Conservation (phyloP, 345 rosid species). For the Noccaea bulbosa region DNA sequence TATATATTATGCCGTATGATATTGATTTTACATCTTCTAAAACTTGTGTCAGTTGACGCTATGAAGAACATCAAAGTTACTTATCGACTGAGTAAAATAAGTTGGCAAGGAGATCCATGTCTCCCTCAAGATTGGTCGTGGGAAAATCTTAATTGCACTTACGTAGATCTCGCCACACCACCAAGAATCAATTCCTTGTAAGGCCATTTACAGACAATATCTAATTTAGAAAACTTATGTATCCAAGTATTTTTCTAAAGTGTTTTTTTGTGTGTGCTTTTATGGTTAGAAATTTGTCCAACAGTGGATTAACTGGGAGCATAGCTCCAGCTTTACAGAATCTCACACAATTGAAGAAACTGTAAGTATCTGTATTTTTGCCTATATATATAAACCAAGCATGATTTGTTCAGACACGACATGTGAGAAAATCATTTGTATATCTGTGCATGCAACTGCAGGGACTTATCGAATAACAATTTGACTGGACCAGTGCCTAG, state of each 20-base stretch:
- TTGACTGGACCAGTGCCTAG: constrained; percentile 51
- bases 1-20: background rate
- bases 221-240: background rate
- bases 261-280: background rate
- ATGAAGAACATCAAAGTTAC: constrained; percentile 48
- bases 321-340: constrained; percentile 33
- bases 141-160: constrained; percentile 49
- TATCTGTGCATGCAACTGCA: background rate
- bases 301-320: constrained; percentile 45
- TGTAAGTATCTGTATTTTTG: constrained; percentile 44
- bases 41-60: constrained; percentile 28
- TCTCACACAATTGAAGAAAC: constrained; percentile 39
- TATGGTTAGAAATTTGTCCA: constrained; percentile 36
- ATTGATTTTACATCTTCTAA: background rate
- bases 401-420: background rate
- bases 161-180: constrained; percentile 1
- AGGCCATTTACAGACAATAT: constrained; percentile 29
- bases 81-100: constrained; percentile 37
- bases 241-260: background rate
- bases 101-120: constrained; percentile 66
- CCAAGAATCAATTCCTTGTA: constrained; percentile 55
- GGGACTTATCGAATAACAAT: constrained; percentile 55
- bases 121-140: constrained; percentile 39
- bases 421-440: background rate
- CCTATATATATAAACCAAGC: background rate